Base-by-base conservation (phyloP, 2,329 filamentous ascomycete species). In the Geoglossum cookeanum region DNA sequence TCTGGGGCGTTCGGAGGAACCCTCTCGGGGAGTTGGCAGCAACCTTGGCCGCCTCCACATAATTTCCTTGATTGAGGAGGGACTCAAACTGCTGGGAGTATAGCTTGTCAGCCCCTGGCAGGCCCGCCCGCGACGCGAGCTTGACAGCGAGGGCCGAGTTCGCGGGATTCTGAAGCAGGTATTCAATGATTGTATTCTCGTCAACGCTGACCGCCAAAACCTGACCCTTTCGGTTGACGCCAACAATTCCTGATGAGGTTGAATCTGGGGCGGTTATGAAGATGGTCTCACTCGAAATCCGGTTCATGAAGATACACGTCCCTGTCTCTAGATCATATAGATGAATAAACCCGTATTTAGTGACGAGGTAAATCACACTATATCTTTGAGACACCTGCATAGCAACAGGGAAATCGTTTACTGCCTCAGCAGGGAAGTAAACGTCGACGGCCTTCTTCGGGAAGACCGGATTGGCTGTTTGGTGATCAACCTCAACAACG, bases 291-390 rank as follows among this genome's bases (percentile, higher is more conserved):
- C 89, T 95, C 37, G 92, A 98, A 66, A 98, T 98, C 65, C 94
- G 85, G 78, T 98, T 98, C 89, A 98, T 94, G 79, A 96, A 98
- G 68, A 98, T 92, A 69, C 88, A 94, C 11, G 85, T 86, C 59
- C 87, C 94, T 6, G 87, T 92, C 75, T 98, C 94, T 58, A 98
- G 81, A 67, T 98, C 94, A 73, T 98, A 97, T 29, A 98, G 80
- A 72, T 98, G 92, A 65, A 98, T 97, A 73, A 97, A 98, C 56
- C 92, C 92, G 67, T 96, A 98, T 71, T 98, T 98, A 58, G 92
- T 98, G 61, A 98, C 88, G 66, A 98, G 81, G 72, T 96, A 96
- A 66, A 98, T 84, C 68, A 98, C 83, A 66, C 90, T 91, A 72
- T 98, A 98, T 73, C 92, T 94, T 66, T 88, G 83, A 3, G 92